Evolutionary conservation across 306 rosid species (phyloP).

Genomic region (Lotus japonicus): DNA sequence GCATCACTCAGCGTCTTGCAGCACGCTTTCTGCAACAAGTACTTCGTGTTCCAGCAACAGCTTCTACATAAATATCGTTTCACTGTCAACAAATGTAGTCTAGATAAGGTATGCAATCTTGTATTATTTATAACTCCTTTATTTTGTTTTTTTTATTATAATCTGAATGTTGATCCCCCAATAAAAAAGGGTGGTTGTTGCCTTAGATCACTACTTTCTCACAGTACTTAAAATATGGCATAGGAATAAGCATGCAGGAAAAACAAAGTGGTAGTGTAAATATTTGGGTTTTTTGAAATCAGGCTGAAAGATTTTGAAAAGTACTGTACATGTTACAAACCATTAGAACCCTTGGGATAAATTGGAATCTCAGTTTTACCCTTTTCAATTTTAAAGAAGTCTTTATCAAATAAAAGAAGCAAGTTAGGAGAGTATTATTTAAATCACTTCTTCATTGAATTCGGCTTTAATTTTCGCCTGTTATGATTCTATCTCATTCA

Average conservation of each 20-base stretch:
- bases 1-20: slow-evolving; percentile 83
- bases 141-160: no score
- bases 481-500: neutral
- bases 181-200: no score
- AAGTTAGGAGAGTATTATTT: neutral
- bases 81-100: neutral
- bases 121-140: neutral
- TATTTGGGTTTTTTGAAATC: neutral
- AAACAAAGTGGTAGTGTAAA: neutral
- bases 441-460: neutral
- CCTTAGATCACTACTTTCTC: neutral
- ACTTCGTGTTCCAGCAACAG: slow-evolving; percentile 52
- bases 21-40: slow-evolving; percentile 91
- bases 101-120: slow-evolving; percentile 1
- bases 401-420: neutral
- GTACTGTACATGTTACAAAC: neutral
- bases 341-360: neutral
- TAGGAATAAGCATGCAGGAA: neutral
- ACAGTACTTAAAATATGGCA: neutral
- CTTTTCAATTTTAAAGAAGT: neutral
- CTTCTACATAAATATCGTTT: slow-evolving; percentile 35
- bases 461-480: neutral
- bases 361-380: neutral
- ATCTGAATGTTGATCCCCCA: no score
- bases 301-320: neutral